Base-by-base conservation (phyloP, 2,329 filamentous ascomycete species). In the Sporothrix mexicana region DNA sequence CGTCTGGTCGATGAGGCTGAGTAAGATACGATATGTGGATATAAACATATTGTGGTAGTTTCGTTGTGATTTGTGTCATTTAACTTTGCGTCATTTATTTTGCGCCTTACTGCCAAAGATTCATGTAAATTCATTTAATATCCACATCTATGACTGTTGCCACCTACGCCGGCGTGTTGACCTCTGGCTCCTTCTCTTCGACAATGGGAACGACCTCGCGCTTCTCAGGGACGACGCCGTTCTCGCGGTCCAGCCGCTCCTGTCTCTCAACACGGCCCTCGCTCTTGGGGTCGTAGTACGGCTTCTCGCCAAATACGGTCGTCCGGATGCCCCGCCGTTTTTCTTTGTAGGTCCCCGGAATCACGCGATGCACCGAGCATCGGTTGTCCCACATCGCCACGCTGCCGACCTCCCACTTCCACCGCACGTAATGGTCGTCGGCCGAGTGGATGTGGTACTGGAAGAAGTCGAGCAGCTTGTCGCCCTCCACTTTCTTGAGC, bases 361-460 rank as follows among this genome's bases (percentile, higher is more conserved):
- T 84, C 12, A 84, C 83, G 5, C 82, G 80, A 70, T 83, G 82
- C 13, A 82, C 53, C 1, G 80, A 80, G 75, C 80, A 80, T 71
- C 83, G 76, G 74, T 87, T 86, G 71, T 87, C 85, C 85, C 85
- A 87, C 78, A 87, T 83, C 0, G 85, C 85, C 5, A 86, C 82
- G 43, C 82, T 83, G 0, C 85, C 85, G 7, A 84, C 82, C 0
- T 80, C 77, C 85, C 85, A 87, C 73, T 85, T 86, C 81, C 84
- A 86, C 2, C 85, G 79, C 6, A 87, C 84, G 30, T 80, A 81
- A 74, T 86, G 84, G 74, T 87, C 85, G 67, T 86, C 84, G 0
- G 84, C 84, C 0, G 83, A 82, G 74, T 86, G 84, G 41, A 86
- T 82, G 74, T 86, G 84, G 68, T 81, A 82, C 3, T 78, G 74